Evolutionary conservation across 768 basidiomycete genomes (phyloP), one percentile per base, ranked within the genome.

Genomic region (Galerina marginata): DNA sequence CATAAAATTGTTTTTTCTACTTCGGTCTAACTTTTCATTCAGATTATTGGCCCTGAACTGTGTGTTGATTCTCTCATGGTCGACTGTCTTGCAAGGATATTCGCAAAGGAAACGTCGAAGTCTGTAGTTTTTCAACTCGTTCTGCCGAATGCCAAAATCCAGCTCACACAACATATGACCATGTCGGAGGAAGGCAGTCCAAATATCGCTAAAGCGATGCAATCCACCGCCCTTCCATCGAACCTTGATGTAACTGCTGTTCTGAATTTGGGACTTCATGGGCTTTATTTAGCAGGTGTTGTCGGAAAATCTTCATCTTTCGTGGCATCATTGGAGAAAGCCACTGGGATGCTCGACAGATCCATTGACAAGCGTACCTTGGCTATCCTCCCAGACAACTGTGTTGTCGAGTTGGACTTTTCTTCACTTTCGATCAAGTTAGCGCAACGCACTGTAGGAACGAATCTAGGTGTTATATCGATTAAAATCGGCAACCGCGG

Each of bases 101-200:
- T 45, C 65, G 33, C 66, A 57, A 45, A 48, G 57, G 36, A 53
- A 23, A 40, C 56, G 12, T 45, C 45, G 2, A 59, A 68, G 43
- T 71, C 68, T 29, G 69, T 71, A 4, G 61, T 77, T 36, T 67
- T 88, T 33, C 83, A 87, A 56, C 57, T 82, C 29, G 65, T 68
- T 6, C 43, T 88, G 15, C 74, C 79, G 10, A 75, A 73, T 4
- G 61, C 77, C 9, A 75, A 69, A 39, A 46, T 85, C n/a, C 78
- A 74, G 56, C 63, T 82, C 16, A 61, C 84, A 40, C 88, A 87
- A 45, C 82, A 83, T 55, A 70, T 85, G 42, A 66, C 75, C 40
- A 67, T 79, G 50, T 64, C 67, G 9, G 74, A 77, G 26, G 76
- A 70, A 33, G 70, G 74, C n/a, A 68, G 69, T 46, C 71, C 74